Evolutionary conservation across 2,329 filamentous ascomycete species (phyloP), one percentile per base, ranked within the genome.

Genomic region (Phoma sp.): DNA sequence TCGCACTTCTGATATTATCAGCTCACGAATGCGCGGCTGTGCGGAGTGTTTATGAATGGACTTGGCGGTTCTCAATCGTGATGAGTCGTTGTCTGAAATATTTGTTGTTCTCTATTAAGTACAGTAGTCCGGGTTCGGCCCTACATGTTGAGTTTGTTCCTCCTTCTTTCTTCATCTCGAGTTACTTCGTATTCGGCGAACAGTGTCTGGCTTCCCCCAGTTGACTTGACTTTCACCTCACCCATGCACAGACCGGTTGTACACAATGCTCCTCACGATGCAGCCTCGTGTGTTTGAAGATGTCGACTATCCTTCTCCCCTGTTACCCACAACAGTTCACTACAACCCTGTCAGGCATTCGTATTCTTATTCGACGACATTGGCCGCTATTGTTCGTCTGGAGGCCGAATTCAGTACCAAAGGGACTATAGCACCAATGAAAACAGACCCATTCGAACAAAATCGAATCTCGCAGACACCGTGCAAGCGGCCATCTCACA

Each of bases 231-330:
- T 38, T 47, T 51, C 52, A 51, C 46, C 46, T 21, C 25, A 3
- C 6, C 41, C 32, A 38, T 3, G 8, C 41, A 33, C 31, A 36
- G 13, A 24, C 12, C 15, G 17, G 10, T 39, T 12, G 4, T 15
- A 24, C 46, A 46, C 41, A n/a, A 55, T 55, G 52, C 44, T 55
- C 21, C 37, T 51, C 32, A 37, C 47, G 2, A 43, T 37, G 41
- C 52, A 43, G 46, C 43, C 46, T 17, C 52, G 31, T 4, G 19
- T 43, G 41, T 55, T 36, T 32, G 37, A 38, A 9, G 32, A 29
- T n/a, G 36, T 41, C 4, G 40, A 33, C 2, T 25, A 9, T n/a
- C 15, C 41, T 33, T 27, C 25, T 33, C 37, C 35, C 29, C 25
- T 21, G 2, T 4, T 19, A 25, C 40, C 25, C 17, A 9, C 44